phyloP scores from a whole-genome alignment of 768 basidiomycete genomes.

The Suillus weaverae region DNA sequence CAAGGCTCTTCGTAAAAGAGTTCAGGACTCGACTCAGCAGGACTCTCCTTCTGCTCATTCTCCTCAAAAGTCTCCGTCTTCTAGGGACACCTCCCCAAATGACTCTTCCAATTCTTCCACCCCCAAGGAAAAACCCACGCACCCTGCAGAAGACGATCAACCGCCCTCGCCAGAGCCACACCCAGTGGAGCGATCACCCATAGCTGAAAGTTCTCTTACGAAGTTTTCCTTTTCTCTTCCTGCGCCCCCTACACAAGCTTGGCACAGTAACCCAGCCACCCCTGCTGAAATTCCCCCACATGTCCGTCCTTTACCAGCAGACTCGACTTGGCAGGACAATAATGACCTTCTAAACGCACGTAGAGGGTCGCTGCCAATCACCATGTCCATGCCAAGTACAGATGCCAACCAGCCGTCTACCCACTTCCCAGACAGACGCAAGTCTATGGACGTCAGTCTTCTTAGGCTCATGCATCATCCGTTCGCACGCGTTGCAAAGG shows the following conservation, averaged over 20 bases:
- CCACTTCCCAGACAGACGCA: constrained; percentile 37
- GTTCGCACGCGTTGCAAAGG: constrained; percentile 33
- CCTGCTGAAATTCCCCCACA: constrained; percentile 24
- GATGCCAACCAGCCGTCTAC: constrained; percentile 37
- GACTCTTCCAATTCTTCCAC: constrained; percentile 34
- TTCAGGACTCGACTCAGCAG: constrained; percentile 24
- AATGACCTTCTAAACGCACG: constrained; percentile 38
- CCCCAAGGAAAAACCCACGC: constrained; percentile 41
- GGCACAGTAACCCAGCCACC: constrained; percentile 38
- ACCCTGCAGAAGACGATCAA: constrained; percentile 17
- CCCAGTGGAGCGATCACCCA: constrained; percentile 6
- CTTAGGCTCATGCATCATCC: constrained; percentile 54
- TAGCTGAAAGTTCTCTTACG: constrained; percentile 15
- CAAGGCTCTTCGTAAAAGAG: constrained; percentile 65
- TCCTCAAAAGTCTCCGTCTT: constrained; percentile 13
- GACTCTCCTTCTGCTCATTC: constrained; percentile 4
- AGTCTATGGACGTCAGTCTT: constrained; percentile 43
- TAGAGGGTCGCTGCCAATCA: constrained; percentile 57
- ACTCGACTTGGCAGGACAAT: constrained; percentile 23
- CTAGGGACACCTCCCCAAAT: constrained; percentile 31
- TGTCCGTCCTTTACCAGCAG: constrained; percentile 25
- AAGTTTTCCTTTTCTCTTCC: constrained; percentile 27
- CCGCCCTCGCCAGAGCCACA: constrained; percentile 8
- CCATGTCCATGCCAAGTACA: constrained; percentile 23
- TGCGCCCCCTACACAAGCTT: constrained; percentile 19